Conservation (phyloP, 768 basidiomycete genomes). For the Mycena floridula region DNA sequence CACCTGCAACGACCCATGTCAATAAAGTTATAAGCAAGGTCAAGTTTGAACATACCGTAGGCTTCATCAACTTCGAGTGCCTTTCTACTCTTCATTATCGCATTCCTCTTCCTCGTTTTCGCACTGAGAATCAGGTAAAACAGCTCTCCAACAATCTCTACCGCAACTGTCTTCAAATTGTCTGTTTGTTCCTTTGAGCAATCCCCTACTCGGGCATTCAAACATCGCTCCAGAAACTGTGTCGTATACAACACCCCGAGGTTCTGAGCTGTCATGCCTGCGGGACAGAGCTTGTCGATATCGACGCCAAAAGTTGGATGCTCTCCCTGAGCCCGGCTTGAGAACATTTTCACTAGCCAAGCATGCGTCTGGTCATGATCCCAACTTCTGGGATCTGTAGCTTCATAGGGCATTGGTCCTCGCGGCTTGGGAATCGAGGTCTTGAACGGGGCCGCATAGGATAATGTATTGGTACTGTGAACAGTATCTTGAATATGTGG, state of each 20-base stretch:
- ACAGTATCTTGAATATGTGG: conserved; percentile 28
- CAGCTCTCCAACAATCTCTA: conserved; percentile 18
- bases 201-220: conserved; percentile 12
- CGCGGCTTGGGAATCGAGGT: conserved; percentile 20
- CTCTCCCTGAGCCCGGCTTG: conserved; percentile 10
- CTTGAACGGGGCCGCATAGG: conserved; percentile 28
- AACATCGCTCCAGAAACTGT: conserved; percentile 22
- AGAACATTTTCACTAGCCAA: conserved; percentile 21
- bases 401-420: conserved; percentile 24
- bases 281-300: conserved; percentile 20
- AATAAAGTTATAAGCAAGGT: too few species aligned
- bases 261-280: conserved; percentile 20
- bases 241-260: conserved; percentile 22
- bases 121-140: conserved; percentile 24
- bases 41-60: too few species aligned
- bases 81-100: conserved; percentile 28
- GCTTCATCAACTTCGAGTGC: conserved; percentile 11
- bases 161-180: conserved; percentile 13
- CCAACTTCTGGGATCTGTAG: conserved; percentile 27
- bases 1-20: too few species aligned
- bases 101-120: conserved; percentile 22
- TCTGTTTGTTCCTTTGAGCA: conserved; percentile 9
- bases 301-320: conserved; percentile 22
- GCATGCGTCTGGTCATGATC: conserved; percentile 19
- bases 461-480: conserved; percentile 25